Evolutionary conservation across 768 basidiomycete genomes (phyloP).

Genomic region (Candolleomyces aberdarensis): DNA sequence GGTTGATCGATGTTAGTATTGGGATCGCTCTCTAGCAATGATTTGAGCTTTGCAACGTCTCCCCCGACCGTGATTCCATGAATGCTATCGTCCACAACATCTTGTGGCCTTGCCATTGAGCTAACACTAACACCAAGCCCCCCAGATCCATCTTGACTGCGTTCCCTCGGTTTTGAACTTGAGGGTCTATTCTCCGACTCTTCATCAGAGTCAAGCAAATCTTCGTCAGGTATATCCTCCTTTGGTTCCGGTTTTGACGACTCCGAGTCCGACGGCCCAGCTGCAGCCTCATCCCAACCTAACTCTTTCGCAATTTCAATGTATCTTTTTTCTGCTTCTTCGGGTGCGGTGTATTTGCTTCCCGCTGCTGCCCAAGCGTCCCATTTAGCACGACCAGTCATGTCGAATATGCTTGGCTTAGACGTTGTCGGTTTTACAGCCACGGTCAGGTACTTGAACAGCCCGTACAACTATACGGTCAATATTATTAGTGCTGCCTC

Average conservation of each 20-base stretch:
- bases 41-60: constrained; percentile 41
- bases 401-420: constrained; percentile 75
- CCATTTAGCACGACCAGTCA: constrained; percentile 83
- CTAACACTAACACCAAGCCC: constrained; percentile 68
- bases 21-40: constrained; percentile 40
- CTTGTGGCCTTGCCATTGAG: constrained; percentile 40
- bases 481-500: not conserved
- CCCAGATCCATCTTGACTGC: constrained; percentile 28
- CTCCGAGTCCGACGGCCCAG: not conserved
- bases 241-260: not conserved
- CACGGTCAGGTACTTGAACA: constrained; percentile 75
- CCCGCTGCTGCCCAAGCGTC: constrained; percentile 69
- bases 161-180: constrained; percentile 23
- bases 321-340: constrained; percentile 62
- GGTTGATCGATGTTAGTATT: constrained; percentile 50
- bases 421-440: constrained; percentile 49
- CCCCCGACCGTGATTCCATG: constrained; percentile 66
- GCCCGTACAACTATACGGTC: constrained; percentile 65
- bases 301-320: constrained; percentile 62
- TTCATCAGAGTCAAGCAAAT: constrained; percentile 14
- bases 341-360: constrained; percentile 38
- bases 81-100: constrained; percentile 35
- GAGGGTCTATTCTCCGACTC: constrained; percentile 44
- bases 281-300: constrained; percentile 56
- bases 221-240: not conserved